Base-by-base conservation (phyloP, 495 filamentous ascomycete genomes). In the Bryoglossum gracile region DNA sequence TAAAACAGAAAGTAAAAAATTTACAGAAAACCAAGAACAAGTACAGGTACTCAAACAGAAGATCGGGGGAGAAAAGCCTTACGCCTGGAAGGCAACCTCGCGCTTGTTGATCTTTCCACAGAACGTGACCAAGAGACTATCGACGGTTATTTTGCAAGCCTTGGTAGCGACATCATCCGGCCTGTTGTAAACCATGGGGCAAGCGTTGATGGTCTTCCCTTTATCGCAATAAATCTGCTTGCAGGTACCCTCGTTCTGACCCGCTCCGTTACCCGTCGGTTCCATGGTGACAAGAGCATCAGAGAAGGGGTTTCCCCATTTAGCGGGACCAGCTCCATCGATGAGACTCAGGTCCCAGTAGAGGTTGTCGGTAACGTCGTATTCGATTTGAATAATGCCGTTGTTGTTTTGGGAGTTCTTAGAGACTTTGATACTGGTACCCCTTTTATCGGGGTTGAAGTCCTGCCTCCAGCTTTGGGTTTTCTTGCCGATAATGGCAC, bases 341-440 rank as follows among this genome's bases (percentile, higher is more conserved):
- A 42, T 6, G 16, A 21, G 6, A 19, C 39, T 42, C 8, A 42
- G 39, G 18, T 42, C 39, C 39, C 39, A 42, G 39, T 10, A 42
- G 9, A 6, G 4, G 17, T 22, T 42, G 9, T 10, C 18, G 14
- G 6, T 16, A 13, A 4, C 23, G 5, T 21, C 16, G 39, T 42
- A 42, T 19, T 42, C 39, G 23, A 6, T 21, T 14, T 42, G 39
- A 4, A 42, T 8, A 19, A 42, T 42, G 39, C 39, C 39, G 39
- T 23, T 23, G 18, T 42, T 42, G 21, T 42, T 14, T 19, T 11
- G 10, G 3, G 14, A 21, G 39, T 14, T 26, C 18, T 42, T 42
- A 6, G 39, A 22, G 17, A 42, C 18, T 19, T 42, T 42, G 10
- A 42, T 42, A 19, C 39, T 42, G 39, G 39, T 42, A 19, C 39